Evolutionary conservation across 495 filamentous ascomycete species (phyloP).

Genomic region (Thozetella sp.): DNA sequence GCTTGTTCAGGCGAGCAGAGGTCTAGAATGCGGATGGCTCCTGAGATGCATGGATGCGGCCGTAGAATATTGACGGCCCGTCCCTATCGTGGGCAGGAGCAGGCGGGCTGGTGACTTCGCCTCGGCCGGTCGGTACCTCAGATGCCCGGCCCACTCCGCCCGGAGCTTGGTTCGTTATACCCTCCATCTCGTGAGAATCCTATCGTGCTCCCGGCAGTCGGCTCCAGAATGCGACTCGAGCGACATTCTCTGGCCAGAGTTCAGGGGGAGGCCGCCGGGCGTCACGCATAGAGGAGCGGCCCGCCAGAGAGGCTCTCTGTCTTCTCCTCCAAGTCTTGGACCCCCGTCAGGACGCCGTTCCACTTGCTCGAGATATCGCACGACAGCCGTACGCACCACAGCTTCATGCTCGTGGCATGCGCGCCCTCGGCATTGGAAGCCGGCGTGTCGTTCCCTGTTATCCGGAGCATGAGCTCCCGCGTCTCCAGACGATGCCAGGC

Average conservation of each 20-base stretch:
- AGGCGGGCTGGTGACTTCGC: neutral
- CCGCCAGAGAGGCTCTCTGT: neutral
- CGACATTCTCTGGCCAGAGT: too few species aligned
- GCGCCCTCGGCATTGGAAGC: neutral
- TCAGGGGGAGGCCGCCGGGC: neutral
- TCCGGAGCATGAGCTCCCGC: neutral
- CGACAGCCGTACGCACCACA: neutral
- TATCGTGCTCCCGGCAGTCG: too few species aligned
- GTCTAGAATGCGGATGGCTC: too few species aligned
- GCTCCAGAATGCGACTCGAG: too few species aligned
- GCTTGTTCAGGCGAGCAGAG: too few species aligned
- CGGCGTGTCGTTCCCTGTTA: neutral
- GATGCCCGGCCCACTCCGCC: neutral
- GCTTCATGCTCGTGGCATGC: neutral
- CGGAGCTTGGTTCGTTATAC: neutral
- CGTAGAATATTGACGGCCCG: too few species aligned
- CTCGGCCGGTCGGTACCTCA: neutral
- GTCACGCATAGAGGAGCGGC: neutral
- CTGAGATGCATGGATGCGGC: too few species aligned
- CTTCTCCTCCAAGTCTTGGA: neutral
- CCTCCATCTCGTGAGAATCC: neutral
- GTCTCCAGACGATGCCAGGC: conserved; percentile 1
- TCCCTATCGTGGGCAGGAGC: too few species aligned
- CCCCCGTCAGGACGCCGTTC: neutral
- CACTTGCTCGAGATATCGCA: conserved; percentile 1